Evolutionary conservation across 306 rosid species (phyloP).

Genomic region (Sophora flavescens): DNA sequence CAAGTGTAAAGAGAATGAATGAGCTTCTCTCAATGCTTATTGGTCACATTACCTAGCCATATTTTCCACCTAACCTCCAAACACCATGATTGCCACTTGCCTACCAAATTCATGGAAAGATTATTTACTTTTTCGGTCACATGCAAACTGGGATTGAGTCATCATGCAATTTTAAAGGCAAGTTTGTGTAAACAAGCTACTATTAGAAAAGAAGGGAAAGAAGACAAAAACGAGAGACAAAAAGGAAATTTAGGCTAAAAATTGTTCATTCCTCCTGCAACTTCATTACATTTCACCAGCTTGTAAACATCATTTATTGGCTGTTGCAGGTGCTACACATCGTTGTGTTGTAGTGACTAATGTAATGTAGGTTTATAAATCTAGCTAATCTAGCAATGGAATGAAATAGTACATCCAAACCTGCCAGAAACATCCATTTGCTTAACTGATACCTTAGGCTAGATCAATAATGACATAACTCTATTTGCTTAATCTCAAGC

Average conservation of each 20-base stretch:
- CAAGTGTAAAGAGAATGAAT: neutral
- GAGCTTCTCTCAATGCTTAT: conserved; percentile 26
- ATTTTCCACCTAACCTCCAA: conserved; percentile 1
- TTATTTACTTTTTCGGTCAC: conserved; percentile 8
- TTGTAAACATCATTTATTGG: neutral
- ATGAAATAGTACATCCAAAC: neutral
- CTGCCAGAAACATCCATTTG: conserved; percentile 13
- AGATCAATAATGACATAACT: conserved; percentile 19
- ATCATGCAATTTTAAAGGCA: neutral
- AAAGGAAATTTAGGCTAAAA: neutral
- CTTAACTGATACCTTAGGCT: conserved; percentile 4
- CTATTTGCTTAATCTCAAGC: conserved; percentile 4
- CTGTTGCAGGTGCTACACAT: neutral
- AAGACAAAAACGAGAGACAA: neutral
- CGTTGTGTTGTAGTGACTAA: neutral
- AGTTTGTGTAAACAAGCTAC: neutral
- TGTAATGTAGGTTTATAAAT: conserved; percentile 7
- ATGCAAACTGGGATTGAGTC: conserved; percentile 16
- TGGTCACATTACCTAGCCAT: neutral
- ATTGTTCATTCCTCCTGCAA: neutral
- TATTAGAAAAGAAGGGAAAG: neutral
- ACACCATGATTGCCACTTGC: conserved; percentile 6
- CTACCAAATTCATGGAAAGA: neutral
- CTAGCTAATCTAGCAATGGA: conserved; percentile 20
- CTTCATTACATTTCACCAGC: conserved; percentile 6